These are phyloP conservation scores for Bruguiera sexangula DNA, from an alignment of 345 rosid species.

Conservation along the genomic window DNA sequence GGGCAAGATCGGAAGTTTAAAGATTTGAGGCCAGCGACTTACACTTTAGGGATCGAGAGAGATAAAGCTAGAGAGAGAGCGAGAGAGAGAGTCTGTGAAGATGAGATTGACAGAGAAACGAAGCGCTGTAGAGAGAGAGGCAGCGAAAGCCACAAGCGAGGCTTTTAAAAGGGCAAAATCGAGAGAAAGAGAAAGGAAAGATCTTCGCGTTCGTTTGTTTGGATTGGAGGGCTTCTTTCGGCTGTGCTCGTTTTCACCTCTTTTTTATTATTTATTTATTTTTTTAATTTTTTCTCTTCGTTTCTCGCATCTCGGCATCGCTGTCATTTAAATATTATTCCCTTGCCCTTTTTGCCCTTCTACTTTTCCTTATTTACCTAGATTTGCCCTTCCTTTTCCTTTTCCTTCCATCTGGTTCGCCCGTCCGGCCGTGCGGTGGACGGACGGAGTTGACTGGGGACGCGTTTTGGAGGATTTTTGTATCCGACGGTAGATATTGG, in stretches of 20 bases:
- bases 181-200: background rate
- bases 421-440: no score
- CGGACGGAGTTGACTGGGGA: no score
- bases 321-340: constrained; percentile 25
- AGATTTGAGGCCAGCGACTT: constrained; percentile 29
- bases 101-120: constrained; percentile 29
- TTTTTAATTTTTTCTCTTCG: no score
- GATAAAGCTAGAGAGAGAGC: constrained; percentile 7
- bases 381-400: background rate
- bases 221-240: constrained; percentile 30
- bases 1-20: constrained; percentile 19
- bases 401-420: background rate
- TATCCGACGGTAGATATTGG: no score
- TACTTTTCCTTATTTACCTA: constrained; percentile 3
- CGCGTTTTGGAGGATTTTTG: no score
- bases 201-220: constrained; percentile 8
- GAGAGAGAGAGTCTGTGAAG: constrained; percentile 33
- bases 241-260: constrained; percentile 8
- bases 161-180: constrained; percentile 11
- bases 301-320: constrained; percentile 16
- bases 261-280: background rate
- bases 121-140: constrained; percentile 3
- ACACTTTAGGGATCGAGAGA: constrained; percentile 40
- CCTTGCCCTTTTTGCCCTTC: constrained; percentile 9
- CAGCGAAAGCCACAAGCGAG: constrained; percentile 16